Conservation (phyloP, 2,329 filamentous ascomycete genomes). For the Teratosphaeria gauchensis region DNA sequence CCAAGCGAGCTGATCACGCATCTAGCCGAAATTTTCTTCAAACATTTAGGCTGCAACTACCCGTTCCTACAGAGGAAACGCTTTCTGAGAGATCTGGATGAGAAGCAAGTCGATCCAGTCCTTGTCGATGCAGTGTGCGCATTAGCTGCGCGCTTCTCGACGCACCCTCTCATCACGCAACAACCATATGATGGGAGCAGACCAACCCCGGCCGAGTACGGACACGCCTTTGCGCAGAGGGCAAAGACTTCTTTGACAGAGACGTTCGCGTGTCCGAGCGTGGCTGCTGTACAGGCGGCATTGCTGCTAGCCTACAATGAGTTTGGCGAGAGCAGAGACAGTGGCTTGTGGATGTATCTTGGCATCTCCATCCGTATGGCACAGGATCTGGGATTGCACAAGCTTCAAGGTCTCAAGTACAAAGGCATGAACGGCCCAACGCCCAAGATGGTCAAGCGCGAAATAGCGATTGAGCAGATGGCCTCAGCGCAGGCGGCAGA, state of each 20-base stretch:
- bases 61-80: conserved; percentile 67
- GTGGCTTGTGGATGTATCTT: conserved; percentile 87
- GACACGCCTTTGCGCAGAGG: conserved; percentile 67
- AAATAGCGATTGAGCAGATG: conserved; percentile 13
- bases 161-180: conserved; percentile 42
- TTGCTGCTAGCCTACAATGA: conserved; percentile 79
- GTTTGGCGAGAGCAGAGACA: conserved; percentile 81
- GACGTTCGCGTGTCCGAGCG: conserved; percentile 70
- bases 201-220: conserved; percentile 52
- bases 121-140: conserved; percentile 80
- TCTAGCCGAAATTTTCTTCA: conserved; percentile 72
- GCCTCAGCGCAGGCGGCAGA: not conserved
- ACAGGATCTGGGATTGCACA: conserved; percentile 71
- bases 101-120: conserved; percentile 74
- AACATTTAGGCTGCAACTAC: conserved; percentile 74
- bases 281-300: conserved; percentile 75
- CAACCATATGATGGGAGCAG: conserved; percentile 42
- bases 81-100: conserved; percentile 65
- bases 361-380: conserved; percentile 79
- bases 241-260: conserved; percentile 77
- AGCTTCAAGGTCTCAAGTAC: conserved; percentile 61
- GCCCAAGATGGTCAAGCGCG: conserved; percentile 43
- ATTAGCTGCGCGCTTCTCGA: conserved; percentile 70
- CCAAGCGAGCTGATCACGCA: conserved; percentile 67
- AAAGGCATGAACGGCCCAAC: conserved; percentile 47